phyloP scores from a whole-genome alignment of 495 filamentous ascomycete species.

The Neurospora sp. region DNA sequence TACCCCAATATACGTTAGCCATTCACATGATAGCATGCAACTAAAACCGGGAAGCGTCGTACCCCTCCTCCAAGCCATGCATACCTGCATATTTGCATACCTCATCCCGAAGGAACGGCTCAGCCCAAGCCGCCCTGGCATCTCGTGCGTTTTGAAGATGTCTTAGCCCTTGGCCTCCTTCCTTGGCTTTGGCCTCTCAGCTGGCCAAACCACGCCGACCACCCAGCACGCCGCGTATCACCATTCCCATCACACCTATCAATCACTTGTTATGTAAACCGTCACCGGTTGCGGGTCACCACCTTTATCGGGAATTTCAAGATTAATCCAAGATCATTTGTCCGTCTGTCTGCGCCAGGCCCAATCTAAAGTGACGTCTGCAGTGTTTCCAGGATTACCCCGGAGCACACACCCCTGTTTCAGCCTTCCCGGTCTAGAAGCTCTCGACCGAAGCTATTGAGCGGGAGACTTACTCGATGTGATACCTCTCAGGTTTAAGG shows the following conservation, averaged over 20 bases:
- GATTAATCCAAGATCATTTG: not conserved
- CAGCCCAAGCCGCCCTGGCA: not conserved
- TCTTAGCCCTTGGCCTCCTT: not conserved
- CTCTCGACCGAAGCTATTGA: not conserved
- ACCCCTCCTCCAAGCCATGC: not conserved
- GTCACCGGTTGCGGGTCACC: not conserved
- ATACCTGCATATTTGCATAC: not conserved
- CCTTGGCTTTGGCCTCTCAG: not conserved
- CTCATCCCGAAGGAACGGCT: not conserved
- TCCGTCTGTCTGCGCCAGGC: not conserved
- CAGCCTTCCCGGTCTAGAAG: not conserved
- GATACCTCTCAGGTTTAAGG: not conserved
- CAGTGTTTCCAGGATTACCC: not conserved
- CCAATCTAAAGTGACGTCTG: not conserved
- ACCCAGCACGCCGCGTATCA: not conserved
- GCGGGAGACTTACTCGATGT: not conserved
- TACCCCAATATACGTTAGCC: not conserved
- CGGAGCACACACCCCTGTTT: not conserved
- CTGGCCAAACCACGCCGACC: not conserved
- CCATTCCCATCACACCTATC: not conserved
- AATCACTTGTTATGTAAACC: not conserved
- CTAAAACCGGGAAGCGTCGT: not conserved
- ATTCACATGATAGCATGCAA: not conserved
- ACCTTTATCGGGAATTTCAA: not conserved
- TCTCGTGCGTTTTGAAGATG: not conserved